phyloP scores from a whole-genome alignment of 176 grass and related monocot genomes.

The Alopecurus myosuroides region DNA sequence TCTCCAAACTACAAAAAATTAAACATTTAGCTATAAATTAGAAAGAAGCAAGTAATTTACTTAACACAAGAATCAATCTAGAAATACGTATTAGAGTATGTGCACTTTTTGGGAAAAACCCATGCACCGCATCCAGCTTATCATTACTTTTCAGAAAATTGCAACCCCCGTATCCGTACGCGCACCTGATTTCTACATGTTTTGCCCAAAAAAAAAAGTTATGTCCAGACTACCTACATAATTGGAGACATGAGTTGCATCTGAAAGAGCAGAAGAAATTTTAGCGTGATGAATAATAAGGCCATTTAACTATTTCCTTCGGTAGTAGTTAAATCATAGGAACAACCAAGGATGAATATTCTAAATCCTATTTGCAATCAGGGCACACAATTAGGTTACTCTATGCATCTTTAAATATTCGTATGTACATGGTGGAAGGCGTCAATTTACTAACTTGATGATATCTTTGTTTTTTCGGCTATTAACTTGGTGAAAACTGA shows the following conservation, averaged over 20 bases:
- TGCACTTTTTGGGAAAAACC: neutral
- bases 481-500: neutral
- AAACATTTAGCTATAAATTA: too few species aligned
- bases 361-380: neutral
- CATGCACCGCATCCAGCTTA: neutral
- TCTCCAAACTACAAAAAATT: too few species aligned
- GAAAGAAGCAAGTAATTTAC: too few species aligned
- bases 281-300: neutral
- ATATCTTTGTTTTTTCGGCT: neutral
- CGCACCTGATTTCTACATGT: neutral
- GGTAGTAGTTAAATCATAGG: neutral
- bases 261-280: neutral
- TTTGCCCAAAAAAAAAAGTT: neutral
- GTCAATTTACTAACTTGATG: neutral
- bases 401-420: neutral
- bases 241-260: neutral
- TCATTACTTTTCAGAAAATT: neutral
- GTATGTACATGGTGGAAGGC: neutral
- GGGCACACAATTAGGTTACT: neutral
- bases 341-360: neutral
- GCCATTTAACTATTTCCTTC: neutral
- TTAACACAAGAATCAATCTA: neutral
- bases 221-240: neutral
- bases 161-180: neutral
- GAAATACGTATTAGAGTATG: neutral